phyloP scores from a whole-genome alignment of 306 rosid genomes.

The Dicorynia guianensis region DNA sequence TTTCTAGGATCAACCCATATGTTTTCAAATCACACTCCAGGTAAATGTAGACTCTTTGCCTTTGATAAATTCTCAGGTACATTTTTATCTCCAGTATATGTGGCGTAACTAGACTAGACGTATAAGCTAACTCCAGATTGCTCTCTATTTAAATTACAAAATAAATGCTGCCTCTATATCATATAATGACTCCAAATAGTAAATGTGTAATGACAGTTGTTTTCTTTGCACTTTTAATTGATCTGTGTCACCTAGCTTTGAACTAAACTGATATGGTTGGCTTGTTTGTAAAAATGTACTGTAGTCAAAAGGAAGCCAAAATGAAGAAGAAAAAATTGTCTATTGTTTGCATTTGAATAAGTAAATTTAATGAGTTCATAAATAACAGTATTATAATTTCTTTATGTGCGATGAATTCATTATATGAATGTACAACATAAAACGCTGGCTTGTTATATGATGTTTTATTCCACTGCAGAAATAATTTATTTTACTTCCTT shows the following conservation, averaged over 20 bases:
- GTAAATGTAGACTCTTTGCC: constrained; percentile 1
- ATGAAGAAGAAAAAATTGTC: background rate
- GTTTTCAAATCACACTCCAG: constrained; percentile 10
- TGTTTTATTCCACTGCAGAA: background rate
- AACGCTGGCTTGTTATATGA: constrained; percentile 7
- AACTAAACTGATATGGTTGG: constrained; percentile 13
- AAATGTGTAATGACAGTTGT: background rate
- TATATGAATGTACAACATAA: background rate
- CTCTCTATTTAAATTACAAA: constrained; percentile 13
- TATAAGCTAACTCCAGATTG: constrained; percentile 9
- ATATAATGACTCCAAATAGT: constrained; percentile 5
- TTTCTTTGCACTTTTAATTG: constrained; percentile 25
- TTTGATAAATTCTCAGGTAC: background rate
- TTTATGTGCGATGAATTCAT: background rate
- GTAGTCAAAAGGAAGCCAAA: background rate
- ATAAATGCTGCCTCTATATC: background rate
- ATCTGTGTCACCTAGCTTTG: constrained; percentile 17
- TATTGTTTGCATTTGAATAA: background rate
- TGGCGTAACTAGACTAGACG: constrained; percentile 11
- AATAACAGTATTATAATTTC: background rate
- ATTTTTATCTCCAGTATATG: background rate
- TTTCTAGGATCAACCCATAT: constrained; percentile 1
- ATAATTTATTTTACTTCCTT: constrained; percentile 17
- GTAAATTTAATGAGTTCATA: background rate
- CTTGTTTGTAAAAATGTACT: constrained; percentile 5